Base-by-base conservation (phyloP, 768 basidiomycete species). In the Termitomyces sp. region DNA sequence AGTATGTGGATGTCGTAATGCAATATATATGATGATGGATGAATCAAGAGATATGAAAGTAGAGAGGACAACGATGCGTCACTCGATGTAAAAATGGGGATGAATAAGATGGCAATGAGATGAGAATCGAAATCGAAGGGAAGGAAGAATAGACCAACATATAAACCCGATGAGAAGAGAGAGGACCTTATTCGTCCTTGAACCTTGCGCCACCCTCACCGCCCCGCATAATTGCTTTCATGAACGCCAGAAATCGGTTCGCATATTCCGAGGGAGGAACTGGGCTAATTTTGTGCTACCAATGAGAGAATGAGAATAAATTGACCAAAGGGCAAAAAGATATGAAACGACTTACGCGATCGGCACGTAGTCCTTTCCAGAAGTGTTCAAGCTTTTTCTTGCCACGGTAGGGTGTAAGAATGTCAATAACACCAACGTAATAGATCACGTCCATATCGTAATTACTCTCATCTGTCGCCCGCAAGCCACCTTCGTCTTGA, bases 341-440 rank as follows among this genome's bases (percentile, higher is more conserved):
- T 54, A 54, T 39, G n/a, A 27, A 33, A 27, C 20, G 0, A 85
- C 93, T 70, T 66, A 97, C 95, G 65, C 89, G 75, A 77, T 97
- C 95, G 36, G 89, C 88, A 12, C 80, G 81, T 65, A 97, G 71
- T 30, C 94, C 92, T 75, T 97, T 96, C 92, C 93, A 98, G 58
- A 93, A 77, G 71, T 92, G 88, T 72, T 99, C 97, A 20, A 88
- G 56, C 70, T 84, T 85, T 80, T 99, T 99, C 60, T 81, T 65
- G 20, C 70, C 64, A 20, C 79, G 83, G 70, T 93, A 99, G 2
- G 95, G 96, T 27, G 97, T 98, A 60, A 95, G 75, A 63, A 98
- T 98, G 72, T 99, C 97, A 67, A 99, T 99, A 55, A 99, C 83
- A 24, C 97, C 96, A 9, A 98, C 78, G 71, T 98, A 98, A 72